Evolutionary conservation across 2,329 filamentous ascomycete genomes (phyloP), one percentile per base, ranked within the genome.

Genomic region (Exophiala sp.): DNA sequence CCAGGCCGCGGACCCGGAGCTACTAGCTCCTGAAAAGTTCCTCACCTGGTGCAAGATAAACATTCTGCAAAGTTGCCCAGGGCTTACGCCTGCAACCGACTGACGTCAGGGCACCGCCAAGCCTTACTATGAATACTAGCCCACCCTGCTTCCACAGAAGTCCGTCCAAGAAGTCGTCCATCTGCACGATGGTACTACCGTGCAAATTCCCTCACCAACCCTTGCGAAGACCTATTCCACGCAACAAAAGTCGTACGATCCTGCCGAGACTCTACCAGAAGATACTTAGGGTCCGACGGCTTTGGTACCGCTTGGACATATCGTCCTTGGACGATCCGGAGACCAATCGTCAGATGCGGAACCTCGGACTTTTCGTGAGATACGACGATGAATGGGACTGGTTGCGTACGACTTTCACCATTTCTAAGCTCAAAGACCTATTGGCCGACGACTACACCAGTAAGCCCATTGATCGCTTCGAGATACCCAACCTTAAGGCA

Each of bases 251-350:
- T 55, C 50, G 32, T 62, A 63, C 33, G 52, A 62, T 14, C 58
- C 63, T 1, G 16, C 34, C 12, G 20, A 40, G 12, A 16, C 38
- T 10, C 61, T n/a, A 59, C 11, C 45, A 69, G 0, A 45, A 45
- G 2, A 59, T 44, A 7, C 65, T 63, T 44, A 66, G 61, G 68
- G 62, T 3, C 58, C 59, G 1, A 71, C 66, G 0, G 63, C 63
- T 0, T 49, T 50, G 5, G 63, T 68, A n/a, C 70, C 67, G 3
- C 62, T 77, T 0, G 75, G 74, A 12, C 72, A 74, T 48, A 61
- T 77, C 11, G 71, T 67, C 4, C 69, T 76, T 36, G 74, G 69
- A 2, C 64, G 76, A 50, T 73, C 73, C 9, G 68, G 68, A 29
- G 67, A 75, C 62, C 70, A 73, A 51, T 66, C 67, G 3, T 65